These are phyloP conservation scores for Myxozyma vanderwaltii DNA, from an alignment of 805 yeast genomes.

Conservation along the genomic window DNA sequence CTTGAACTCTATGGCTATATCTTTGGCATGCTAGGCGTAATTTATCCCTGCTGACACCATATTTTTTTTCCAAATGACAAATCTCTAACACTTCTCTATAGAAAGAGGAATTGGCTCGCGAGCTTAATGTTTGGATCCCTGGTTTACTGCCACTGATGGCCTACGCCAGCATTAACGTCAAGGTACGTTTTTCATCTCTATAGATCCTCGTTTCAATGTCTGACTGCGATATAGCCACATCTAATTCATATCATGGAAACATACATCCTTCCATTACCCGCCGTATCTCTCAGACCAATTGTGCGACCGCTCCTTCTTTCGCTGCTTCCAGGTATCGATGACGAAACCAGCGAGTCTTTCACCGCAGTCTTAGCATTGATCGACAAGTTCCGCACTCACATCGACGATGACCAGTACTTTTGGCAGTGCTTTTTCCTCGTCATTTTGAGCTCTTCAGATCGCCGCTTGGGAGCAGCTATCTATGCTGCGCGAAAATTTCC, in stretches of 20 bases:
- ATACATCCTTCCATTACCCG: constrained; percentile 56
- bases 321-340: constrained; percentile 86
- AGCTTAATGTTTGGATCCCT: constrained; percentile 80
- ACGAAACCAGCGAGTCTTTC: constrained; percentile 84
- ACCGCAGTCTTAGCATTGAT: constrained; percentile 60
- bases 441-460: constrained; percentile 75
- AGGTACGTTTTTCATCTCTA: constrained; percentile 37
- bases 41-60: not conserved
- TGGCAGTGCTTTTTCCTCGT: constrained; percentile 83
- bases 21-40: constrained; percentile 51
- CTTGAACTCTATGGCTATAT: constrained; percentile 72
- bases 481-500: constrained; percentile 76
- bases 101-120: constrained; percentile 50
- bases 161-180: constrained; percentile 85
- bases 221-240: constrained; percentile 50
- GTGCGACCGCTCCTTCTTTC: constrained; percentile 72
- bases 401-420: constrained; percentile 71
- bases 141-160: constrained; percentile 89
- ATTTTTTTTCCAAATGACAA: not conserved
- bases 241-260: constrained; percentile 63
- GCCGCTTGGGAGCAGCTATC: constrained; percentile 77
- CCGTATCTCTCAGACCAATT: constrained; percentile 53
- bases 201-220: not conserved
- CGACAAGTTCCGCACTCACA: constrained; percentile 57
- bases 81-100: not conserved